phyloP scores from a whole-genome alignment of 306 rosid species.

The Alnus rubra region DNA sequence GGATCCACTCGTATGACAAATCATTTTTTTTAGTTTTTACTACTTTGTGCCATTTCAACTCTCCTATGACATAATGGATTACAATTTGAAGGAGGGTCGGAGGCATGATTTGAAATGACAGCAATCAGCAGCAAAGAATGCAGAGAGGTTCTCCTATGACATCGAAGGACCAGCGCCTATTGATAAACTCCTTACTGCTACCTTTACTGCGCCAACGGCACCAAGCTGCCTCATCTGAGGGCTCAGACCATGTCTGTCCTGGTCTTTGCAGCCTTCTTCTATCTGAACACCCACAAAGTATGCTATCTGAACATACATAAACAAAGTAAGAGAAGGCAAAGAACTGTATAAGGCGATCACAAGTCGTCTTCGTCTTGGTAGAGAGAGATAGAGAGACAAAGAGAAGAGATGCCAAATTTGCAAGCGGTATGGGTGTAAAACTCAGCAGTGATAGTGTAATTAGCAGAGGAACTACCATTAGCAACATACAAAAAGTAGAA shows the following conservation, averaged over 20 bases:
- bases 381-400: not conserved
- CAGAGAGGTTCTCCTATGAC: slow-evolving; percentile 19
- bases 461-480: not conserved
- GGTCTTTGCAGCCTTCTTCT: slow-evolving; percentile 56
- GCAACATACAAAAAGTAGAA: not conserved
- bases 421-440: not conserved
- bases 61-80: not conserved
- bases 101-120: slow-evolving; percentile 11
- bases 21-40: not conserved
- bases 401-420: not conserved
- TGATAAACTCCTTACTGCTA: slow-evolving; percentile 82
- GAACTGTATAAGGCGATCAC: not conserved
- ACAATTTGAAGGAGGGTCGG: slow-evolving; percentile 1
- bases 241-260: slow-evolving; percentile 51
- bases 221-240: slow-evolving; percentile 80
- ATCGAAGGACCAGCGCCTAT: slow-evolving; percentile 67
- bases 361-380: not conserved
- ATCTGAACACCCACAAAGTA: slow-evolving; percentile 84
- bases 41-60: slow-evolving; percentile 34
- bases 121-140: slow-evolving; percentile 15
- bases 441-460: not conserved
- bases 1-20: not conserved
- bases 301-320: slow-evolving; percentile 64
- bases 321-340: slow-evolving; percentile 20
- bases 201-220: slow-evolving; percentile 76